phyloP scores from a whole-genome alignment of 106 monocot species.

The Dactylorhiza incarnata region DNA sequence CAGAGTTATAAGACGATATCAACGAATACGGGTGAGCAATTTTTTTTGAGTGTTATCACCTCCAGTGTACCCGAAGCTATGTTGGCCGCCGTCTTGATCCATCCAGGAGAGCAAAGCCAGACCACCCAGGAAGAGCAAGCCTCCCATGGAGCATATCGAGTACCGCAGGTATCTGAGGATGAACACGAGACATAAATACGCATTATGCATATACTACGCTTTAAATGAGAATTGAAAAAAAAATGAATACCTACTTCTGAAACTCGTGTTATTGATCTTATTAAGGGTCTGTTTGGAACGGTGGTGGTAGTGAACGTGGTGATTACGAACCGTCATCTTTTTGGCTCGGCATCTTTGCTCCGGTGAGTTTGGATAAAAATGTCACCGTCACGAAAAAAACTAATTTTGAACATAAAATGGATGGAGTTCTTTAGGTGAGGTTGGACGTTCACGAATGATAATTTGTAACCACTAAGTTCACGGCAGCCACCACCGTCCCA shows the following conservation, averaged over 20 bases:
- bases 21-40: background rate
- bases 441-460: no score
- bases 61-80: constrained; percentile 86
- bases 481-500: no score
- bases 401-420: no score
- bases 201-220: no score
- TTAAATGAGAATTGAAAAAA: background rate
- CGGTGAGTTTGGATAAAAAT: no score
- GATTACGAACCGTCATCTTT: no score
- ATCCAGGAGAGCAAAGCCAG: constrained; percentile 64
- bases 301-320: no score
- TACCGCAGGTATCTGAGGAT: constrained; percentile 12
- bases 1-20: background rate
- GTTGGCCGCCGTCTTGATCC: constrained; percentile 82
- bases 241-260: background rate
- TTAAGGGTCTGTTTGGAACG: background rate
- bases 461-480: no score
- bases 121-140: constrained; percentile 57
- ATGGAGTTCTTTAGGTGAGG: no score
- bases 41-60: constrained; percentile 27
- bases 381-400: no score
- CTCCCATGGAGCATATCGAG: constrained; percentile 41
- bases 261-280: background rate
- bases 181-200: background rate
- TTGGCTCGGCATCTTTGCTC: no score